Evolutionary conservation across 257 asterid genomes (phyloP).

Genomic region (Salvia hispanica): DNA sequence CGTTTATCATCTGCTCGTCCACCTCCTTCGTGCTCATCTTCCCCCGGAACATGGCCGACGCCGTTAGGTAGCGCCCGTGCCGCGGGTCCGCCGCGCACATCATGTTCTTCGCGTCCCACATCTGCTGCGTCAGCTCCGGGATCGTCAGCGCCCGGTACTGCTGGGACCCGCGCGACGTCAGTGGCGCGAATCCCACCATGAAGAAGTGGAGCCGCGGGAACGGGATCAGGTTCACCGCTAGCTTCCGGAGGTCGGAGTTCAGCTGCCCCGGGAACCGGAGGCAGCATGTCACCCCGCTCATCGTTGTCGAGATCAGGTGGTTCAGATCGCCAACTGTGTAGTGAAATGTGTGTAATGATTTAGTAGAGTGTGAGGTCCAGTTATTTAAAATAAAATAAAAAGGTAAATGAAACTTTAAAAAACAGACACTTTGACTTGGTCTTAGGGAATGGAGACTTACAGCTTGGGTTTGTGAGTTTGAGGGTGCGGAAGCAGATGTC

Average conservation of each 20-base stretch:
- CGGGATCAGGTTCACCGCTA: slow-evolving; percentile 73
- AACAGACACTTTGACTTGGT: too few species aligned
- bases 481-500: slow-evolving; percentile 82
- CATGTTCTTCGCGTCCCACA: slow-evolving; percentile 85
- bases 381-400: too few species aligned
- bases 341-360: too few species aligned
- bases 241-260: slow-evolving; percentile 71
- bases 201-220: slow-evolving; percentile 78
- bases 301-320: slow-evolving; percentile 71
- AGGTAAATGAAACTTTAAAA: too few species aligned
- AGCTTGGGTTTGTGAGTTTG: slow-evolving; percentile 79
- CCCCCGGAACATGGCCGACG: slow-evolving; percentile 80
- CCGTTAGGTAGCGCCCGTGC: slow-evolving; percentile 75
- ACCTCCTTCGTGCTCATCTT: slow-evolving; percentile 78
- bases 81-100: slow-evolving; percentile 83
- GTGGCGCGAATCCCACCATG: slow-evolving; percentile 78
- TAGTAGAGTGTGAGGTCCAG: too few species aligned
- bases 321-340: slow-evolving; percentile 73
- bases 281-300: slow-evolving; percentile 80
- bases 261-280: slow-evolving; percentile 76
- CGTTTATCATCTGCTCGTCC: slow-evolving; percentile 75
- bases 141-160: slow-evolving; percentile 71
- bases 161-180: slow-evolving; percentile 69
- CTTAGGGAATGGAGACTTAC: slow-evolving; percentile 35
- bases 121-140: slow-evolving; percentile 76